These are phyloP conservation scores for Salmacisia buchloeana DNA, from an alignment of 1,284 basidiomycete genomes.

Conservation along the genomic window DNA sequence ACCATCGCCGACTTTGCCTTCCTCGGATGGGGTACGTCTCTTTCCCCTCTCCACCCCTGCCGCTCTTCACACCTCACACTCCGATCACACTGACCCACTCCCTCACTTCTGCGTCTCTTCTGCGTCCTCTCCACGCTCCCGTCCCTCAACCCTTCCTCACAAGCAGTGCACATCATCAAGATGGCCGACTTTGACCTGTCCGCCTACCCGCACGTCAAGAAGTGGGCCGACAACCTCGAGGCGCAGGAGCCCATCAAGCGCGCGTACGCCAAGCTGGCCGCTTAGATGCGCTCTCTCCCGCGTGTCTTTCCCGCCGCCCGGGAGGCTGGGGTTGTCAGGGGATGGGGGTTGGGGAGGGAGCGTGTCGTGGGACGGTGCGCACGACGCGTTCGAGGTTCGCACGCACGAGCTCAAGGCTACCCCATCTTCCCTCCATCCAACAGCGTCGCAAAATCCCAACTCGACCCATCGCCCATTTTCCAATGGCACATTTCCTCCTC, in stretches of 20 bases:
- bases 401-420: too few species aligned
- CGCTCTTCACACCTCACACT: neutral
- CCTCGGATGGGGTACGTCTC: slow-evolving; percentile 14
- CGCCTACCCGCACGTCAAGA: slow-evolving; percentile 30
- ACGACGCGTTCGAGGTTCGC: too few species aligned
- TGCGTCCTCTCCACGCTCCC: slow-evolving; percentile 24
- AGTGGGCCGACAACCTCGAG: slow-evolving; percentile 29
- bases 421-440: too few species aligned
- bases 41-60: too few species aligned
- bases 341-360: too few species aligned
- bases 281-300: neutral
- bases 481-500: too few species aligned
- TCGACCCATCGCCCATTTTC: too few species aligned
- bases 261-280: slow-evolving; percentile 26
- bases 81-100: neutral
- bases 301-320: too few species aligned
- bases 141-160: too few species aligned
- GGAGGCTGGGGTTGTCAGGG: too few species aligned
- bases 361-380: too few species aligned
- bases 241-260: slow-evolving; percentile 27
- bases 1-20: slow-evolving; percentile 42
- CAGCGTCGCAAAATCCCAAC: too few species aligned
- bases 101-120: neutral
- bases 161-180: neutral
- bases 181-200: slow-evolving; percentile 28